Evolutionary conservation across 139 green algal genomes (phyloP).

Genomic region (Helicosporidium sp.): DNA sequence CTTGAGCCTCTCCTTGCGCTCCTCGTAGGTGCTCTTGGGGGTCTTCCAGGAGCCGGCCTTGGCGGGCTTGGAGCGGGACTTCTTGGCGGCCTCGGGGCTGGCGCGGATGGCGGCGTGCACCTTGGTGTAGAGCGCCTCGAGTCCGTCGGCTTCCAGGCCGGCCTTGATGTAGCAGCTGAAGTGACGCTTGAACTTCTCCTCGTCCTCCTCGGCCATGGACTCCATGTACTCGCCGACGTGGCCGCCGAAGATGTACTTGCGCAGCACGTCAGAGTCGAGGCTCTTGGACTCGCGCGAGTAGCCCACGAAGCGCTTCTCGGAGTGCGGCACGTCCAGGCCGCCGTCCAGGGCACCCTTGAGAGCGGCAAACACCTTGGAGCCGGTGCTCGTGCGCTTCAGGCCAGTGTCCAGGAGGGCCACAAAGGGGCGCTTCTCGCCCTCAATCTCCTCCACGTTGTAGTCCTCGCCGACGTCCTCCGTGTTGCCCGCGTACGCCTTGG

Average conservation of each 20-base stretch:
- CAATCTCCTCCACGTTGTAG: slow-evolving; percentile 82
- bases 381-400: slow-evolving; percentile 86
- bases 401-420: slow-evolving; percentile 82
- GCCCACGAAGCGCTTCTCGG: slow-evolving; percentile 93
- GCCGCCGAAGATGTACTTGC: slow-evolving; percentile 82
- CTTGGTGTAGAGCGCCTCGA: slow-evolving; percentile 79
- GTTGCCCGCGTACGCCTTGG: slow-evolving; percentile 62
- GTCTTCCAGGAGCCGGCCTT: slow-evolving; percentile 52
- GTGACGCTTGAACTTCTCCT: slow-evolving; percentile 84
- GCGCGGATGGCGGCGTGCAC: slow-evolving; percentile 76
- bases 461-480: slow-evolving; percentile 59
- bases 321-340: slow-evolving; percentile 93
- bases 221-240: slow-evolving; percentile 97
- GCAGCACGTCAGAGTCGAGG: slow-evolving; percentile 71
- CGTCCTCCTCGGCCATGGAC: slow-evolving; percentile 84
- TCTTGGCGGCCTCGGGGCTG: slow-evolving; percentile 52
- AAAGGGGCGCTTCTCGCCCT: slow-evolving; percentile 85
- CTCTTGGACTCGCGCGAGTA: slow-evolving; percentile 73
- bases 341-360: slow-evolving; percentile 76
- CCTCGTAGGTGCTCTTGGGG: slow-evolving; percentile 81
- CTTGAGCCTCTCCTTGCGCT: slow-evolving; percentile 88
- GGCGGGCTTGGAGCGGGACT: slow-evolving; percentile 47
- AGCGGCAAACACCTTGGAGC: slow-evolving; percentile 61
- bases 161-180: slow-evolving; percentile 71
- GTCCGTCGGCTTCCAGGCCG: slow-evolving; percentile 56